These are phyloP conservation scores for Aspergillus jensenii DNA, from an alignment of 2,329 filamentous ascomycete genomes.

Conservation along the genomic window DNA sequence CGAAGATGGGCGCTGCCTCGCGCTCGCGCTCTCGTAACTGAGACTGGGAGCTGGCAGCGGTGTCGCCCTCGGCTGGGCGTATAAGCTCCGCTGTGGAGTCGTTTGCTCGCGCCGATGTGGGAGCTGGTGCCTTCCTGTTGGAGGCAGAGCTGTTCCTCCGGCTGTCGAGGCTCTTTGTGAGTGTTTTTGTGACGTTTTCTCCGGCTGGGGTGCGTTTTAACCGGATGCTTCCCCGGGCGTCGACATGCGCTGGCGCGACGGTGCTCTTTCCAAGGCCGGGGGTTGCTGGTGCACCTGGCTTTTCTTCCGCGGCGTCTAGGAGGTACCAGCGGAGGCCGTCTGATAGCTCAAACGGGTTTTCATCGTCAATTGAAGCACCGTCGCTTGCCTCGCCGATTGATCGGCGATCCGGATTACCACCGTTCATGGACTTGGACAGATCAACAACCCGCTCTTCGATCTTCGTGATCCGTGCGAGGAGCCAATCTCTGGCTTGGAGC, in stretches of 20 bases:
- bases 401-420: conserved; percentile 51
- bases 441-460: conserved; percentile 94
- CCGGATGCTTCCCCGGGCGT: conserved; percentile 71
- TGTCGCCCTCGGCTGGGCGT: conserved; percentile 36
- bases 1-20: conserved; percentile 43
- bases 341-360: conserved; percentile 95
- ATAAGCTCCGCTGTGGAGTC: conserved; percentile 38
- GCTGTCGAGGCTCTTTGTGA: conserved; percentile 87
- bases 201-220: conserved; percentile 57
- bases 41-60: conserved; percentile 18
- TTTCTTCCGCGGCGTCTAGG: conserved; percentile 90
- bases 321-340: conserved; percentile 96
- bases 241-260: conserved; percentile 81
- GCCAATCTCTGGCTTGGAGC: conserved; percentile 83
- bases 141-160: conserved; percentile 84
- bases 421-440: conserved; percentile 73
- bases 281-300: conserved; percentile 85
- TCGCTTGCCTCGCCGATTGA: conserved; percentile 53
- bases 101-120: conserved; percentile 28
- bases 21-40: conserved; percentile 24
- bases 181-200: conserved; percentile 71
- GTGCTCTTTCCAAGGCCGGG: conserved; percentile 90
- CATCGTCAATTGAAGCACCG: conserved; percentile 68
- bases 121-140: conserved; percentile 66
- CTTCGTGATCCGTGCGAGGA: conserved; percentile 89